Percentiles rank a stretch among this genome's conserved stretches.
These are phyloP conservation scores for Scleromitrula shiraiana DNA, from an alignment of 2,329 filamentous ascomycete genomes.

Conservation along the genomic window DNA sequence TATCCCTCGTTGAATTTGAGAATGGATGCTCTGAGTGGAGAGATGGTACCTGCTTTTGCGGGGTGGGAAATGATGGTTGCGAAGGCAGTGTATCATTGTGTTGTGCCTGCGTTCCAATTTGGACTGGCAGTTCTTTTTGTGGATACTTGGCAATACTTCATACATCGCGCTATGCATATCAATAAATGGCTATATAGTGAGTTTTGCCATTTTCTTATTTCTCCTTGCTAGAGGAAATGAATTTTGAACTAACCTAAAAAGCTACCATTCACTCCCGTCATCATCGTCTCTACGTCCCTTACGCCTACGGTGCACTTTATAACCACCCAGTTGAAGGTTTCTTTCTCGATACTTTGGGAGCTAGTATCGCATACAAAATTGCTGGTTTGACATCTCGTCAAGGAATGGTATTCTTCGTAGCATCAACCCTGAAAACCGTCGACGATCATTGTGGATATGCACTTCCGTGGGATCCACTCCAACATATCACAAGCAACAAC, in stretches of 20 bases:
- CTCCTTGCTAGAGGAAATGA: background rate
- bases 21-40: conserved; percentile 43
- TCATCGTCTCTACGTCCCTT: conserved; percentile 94
- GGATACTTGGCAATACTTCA: conserved; percentile 98
- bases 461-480: conserved; percentile 92
- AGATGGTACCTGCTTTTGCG: conserved; percentile 63
- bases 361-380: conserved; percentile 73
- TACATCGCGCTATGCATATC: conserved; percentile 93
- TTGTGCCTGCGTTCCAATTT: conserved; percentile 73
- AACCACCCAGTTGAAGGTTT: conserved; percentile 95
- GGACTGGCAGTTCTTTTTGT: conserved; percentile 65
- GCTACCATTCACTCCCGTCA: conserved; percentile 89
- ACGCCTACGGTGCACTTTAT: conserved; percentile 93
- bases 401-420: conserved; percentile 81
- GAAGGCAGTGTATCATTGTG: conserved; percentile 69
- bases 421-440: conserved; percentile 89
- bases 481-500: conserved; percentile 89
- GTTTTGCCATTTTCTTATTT: conserved; percentile 30
- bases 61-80: conserved; percentile 72
- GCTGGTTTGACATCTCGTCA: conserved; percentile 78
- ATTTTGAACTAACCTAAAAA: conserved; percentile 30
- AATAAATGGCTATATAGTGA: conserved; percentile 95
- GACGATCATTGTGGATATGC: conserved; percentile 96
- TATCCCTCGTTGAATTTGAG: conserved; percentile 65
- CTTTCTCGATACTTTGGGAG: conserved; percentile 82